Base-by-base conservation (phyloP, 2,329 filamentous ascomycete genomes). In the Arthrocladium fulminans region DNA sequence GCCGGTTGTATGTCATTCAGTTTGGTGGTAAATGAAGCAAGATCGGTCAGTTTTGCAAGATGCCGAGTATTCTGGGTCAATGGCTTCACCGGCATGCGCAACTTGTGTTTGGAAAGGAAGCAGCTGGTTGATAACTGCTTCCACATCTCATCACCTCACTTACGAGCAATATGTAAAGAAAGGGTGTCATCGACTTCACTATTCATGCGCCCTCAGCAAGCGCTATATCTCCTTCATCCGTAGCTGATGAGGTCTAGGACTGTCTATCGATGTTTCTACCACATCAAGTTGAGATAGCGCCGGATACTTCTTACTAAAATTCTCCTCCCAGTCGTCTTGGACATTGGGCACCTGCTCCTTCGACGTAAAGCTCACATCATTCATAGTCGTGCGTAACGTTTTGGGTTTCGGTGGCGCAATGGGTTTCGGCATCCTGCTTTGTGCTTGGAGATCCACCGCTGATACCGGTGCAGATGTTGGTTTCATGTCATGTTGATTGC, bases 301-400 rank as follows among this genome's bases (percentile, higher is more conserved):
- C 1, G 90, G 90, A 66, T 88, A 96, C 50, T 88, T 75, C 66
- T 88, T 88, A 52, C 82, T 83, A 63, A 97, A 96, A 61, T 86
- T 76, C 19, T 68, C 67, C 53, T 83, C 78, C 73, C 75, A 79
- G 49, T 81, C 78, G 67, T 88, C 85, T 25, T 43, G 35, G 42
- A 51, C 51, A 46, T 63, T 49, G 54, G 59, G 49, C 54, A 61
- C 54, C 49, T 60, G 56, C 43, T 63, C 55, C 46, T 63, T 49
- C 60, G 49, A 47, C 45, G 54, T 52, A 50, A 57, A 50, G 32
- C 58, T 50, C 53, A 48, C 48, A 24, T 58, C 64, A 43, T 40
- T 56, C 49, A 52, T 63, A 2, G 72, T 73, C 3, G 72, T 77
- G 17, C 74, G 71, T 25, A 83, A 61, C n/a, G 71, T 73, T 54